Evolutionary conservation across 768 basidiomycete species (phyloP).

Genomic region (Dioszegia hungarica): DNA sequence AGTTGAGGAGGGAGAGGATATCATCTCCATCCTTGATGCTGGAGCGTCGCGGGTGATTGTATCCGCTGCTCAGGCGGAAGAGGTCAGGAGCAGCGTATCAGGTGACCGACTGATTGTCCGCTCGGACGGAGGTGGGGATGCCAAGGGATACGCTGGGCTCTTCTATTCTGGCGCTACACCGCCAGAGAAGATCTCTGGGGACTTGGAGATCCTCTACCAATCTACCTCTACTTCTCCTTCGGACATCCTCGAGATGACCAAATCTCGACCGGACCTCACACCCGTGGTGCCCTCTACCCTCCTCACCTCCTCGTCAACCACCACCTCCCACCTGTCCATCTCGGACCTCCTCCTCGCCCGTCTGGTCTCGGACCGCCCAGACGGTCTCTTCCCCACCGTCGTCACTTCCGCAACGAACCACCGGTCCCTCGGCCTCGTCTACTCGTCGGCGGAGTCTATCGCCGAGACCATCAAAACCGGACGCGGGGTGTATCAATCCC

Average conservation of each 20-base stretch:
- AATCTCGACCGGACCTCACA: conserved; percentile 57
- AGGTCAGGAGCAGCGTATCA: conserved; percentile 30
- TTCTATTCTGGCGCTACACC: neutral
- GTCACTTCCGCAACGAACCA: conserved; percentile 59
- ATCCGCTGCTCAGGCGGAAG: conserved; percentile 59
- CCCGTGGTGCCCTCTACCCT: conserved; percentile 65
- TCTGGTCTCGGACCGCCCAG: conserved; percentile 75
- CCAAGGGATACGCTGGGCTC: conserved; percentile 60
- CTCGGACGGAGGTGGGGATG: conserved; percentile 59
- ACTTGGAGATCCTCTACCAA: conserved; percentile 48
- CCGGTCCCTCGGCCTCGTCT: conserved; percentile 74
- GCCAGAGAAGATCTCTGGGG: conserved; percentile 61
- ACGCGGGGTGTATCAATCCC: conserved; percentile 90
- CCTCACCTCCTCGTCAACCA: conserved; percentile 63
- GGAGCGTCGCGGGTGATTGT: conserved; percentile 79
- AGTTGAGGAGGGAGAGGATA: conserved; percentile 21
- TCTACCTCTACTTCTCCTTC: conserved; percentile 58
- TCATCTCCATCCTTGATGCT: conserved; percentile 61
- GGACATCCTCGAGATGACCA: conserved; percentile 59
- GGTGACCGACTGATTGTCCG: conserved; percentile 62
- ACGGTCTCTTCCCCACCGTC: conserved; percentile 89
- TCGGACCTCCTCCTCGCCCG: conserved; percentile 81
- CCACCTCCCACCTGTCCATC: conserved; percentile 61
- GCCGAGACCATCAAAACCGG: conserved; percentile 80
- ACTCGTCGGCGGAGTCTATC: conserved; percentile 83